phyloP scores from a whole-genome alignment of 441 rosid species.

The Populus hybrid region DNA sequence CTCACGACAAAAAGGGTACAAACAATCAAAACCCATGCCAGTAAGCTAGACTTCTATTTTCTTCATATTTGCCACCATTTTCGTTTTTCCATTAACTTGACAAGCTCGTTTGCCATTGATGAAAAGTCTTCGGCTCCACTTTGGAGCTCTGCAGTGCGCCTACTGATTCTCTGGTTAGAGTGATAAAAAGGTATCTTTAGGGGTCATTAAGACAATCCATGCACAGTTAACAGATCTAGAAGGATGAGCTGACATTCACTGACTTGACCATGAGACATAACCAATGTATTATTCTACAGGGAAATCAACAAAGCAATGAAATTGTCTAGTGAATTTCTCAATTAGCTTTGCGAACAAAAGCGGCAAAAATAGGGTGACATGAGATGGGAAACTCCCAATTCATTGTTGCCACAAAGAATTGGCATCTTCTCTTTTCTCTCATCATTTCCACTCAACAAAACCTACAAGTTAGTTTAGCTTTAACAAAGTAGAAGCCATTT shows the following conservation, averaged over 20 bases:
- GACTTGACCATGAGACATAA: background rate
- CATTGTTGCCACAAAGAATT: background rate
- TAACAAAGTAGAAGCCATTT: background rate
- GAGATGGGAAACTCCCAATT: too few species aligned
- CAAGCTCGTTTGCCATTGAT: constrained; percentile 65
- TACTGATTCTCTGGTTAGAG: constrained; percentile 48
- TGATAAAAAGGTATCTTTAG: constrained; percentile 4
- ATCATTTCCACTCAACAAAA: background rate
- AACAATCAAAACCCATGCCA: background rate
- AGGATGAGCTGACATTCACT: background rate
- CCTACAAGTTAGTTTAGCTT: background rate
- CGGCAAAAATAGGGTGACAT: too few species aligned
- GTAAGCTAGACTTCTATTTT: background rate
- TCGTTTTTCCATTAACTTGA: constrained; percentile 59
- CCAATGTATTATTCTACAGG: background rate
- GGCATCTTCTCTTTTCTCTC: background rate
- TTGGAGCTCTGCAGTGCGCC: constrained; percentile 58
- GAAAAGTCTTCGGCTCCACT: constrained; percentile 64
- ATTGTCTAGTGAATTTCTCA: background rate
- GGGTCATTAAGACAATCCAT: background rate
- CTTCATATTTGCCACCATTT: constrained; percentile 54
- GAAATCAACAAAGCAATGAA: background rate
- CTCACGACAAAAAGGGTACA: background rate
- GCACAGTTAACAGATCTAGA: background rate
- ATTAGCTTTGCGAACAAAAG: background rate